Evolutionary conservation across 202 grass and related monocot species (phyloP), one percentile per base, ranked within the genome.

Genomic region (Setaria viridis): DNA sequence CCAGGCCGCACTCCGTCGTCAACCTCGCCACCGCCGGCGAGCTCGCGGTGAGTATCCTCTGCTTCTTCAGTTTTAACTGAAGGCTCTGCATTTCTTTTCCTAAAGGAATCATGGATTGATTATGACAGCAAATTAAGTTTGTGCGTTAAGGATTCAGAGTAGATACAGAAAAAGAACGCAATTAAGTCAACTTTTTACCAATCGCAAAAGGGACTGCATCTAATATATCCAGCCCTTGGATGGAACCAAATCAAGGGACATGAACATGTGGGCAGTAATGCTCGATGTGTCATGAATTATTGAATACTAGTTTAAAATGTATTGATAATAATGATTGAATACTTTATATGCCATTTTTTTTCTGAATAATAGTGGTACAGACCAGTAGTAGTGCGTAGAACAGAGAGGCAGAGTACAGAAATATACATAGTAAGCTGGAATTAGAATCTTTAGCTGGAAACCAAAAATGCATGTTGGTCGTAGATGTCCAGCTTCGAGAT

Each of bases 1-100:
- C 93, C 71, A 83, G 91, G 39, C 96, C 86, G 9, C 93, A 95
- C 55, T 81, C 91, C 6, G 47, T 71, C 10, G 90, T 91, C 90
- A 87, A 95, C n/a, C 46, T 98, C 77, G 78, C 82, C 75, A 93
- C 90, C 82, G 82, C 91, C 68, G 96, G 96, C 34, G 93, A 98
- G 35, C 93, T 98, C 82, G 82, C 87, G 43, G 95, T 98, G 2
- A 98, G 85, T 80, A 25, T 30, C 29, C 48, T 79, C 48, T 84
- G 16, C 32, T n/a, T 68, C 17, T 60, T 32, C 4, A 16, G 0
- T 3, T 15, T 25, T 25, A 25, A 25, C 25, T 20, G 2, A 20
- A 48, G 20, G 21, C 14, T 14, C 13, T 12, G 35, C 2, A 25
- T 47, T 19, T 65, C 14, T 11, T 49, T 13, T 37, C 2, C 0